Evolutionary conservation across 2,329 filamentous ascomycete genomes (phyloP).

Genomic region (Ceratocystis harringtonii): DNA sequence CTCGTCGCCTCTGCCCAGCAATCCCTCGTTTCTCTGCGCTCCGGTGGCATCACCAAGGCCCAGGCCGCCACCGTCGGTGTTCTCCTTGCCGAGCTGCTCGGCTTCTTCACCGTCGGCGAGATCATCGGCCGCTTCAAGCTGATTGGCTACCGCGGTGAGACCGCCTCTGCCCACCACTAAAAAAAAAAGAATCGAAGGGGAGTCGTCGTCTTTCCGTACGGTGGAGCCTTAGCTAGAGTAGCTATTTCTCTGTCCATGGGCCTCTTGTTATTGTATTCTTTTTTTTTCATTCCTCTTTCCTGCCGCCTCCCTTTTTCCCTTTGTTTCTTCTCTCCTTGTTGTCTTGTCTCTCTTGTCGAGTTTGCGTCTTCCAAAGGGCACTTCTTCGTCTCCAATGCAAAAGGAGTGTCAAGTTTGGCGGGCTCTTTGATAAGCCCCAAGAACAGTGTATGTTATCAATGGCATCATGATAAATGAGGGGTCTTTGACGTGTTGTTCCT

Average conservation of each 20-base stretch:
- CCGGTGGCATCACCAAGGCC: constrained; percentile 55
- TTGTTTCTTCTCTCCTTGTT: constrained; percentile 1
- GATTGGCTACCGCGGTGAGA: constrained; percentile 72
- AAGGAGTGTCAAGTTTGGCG: not conserved
- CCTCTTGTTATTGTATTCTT: constrained; percentile 2
- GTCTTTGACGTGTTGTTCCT: not conserved
- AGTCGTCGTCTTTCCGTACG: not conserved
- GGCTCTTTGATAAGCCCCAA: not conserved
- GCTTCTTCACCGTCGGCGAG: constrained; percentile 96
- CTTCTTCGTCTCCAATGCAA: not conserved
- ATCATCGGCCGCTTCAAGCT: constrained; percentile 94
- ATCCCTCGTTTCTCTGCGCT: constrained; percentile 40
- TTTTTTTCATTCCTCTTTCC: not conserved
- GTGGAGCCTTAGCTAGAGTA: not conserved
- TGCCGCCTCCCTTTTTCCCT: not conserved
- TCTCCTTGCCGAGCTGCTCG: constrained; percentile 69
- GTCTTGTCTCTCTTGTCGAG: constrained; percentile 2
- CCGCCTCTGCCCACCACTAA: constrained; percentile 44
- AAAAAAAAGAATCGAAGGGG: constrained; percentile 7
- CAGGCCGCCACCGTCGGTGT: constrained; percentile 63
- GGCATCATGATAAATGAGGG: not conserved
- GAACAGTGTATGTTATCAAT: not conserved
- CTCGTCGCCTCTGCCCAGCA: constrained; percentile 41
- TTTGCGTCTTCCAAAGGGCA: not conserved
- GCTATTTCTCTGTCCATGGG: not conserved